Evolutionary conservation across 441 rosid genomes (phyloP), one percentile per base, ranked within the genome.

Genomic region (Erodium trifolium): DNA sequence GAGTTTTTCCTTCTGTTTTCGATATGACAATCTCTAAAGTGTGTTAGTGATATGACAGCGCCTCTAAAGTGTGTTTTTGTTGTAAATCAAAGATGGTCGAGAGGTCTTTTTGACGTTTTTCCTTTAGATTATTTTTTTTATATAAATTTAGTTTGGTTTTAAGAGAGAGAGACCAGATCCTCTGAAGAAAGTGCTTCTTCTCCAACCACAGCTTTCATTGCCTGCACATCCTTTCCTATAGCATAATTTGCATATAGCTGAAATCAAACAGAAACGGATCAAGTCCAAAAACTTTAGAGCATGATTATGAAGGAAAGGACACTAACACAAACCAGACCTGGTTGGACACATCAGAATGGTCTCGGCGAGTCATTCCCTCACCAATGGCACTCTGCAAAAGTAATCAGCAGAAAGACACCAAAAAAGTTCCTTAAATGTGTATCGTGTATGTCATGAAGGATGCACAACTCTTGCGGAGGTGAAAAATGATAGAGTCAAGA

Each of bases 161-260:
- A 5, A 60, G 45, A 67, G 76, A 41, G 73, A 73, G 63, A 73
- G 73, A 90, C 99, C 98, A 92, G 81, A 72, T 95, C 99, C 77
- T 95, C 99, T 2, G 99, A 92, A 71, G 99, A 93, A 74, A 95
- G 97, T 13, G 99, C 96, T 86, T 91, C 99, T 79, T 91, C 97
- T 89, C 99, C 99, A 29, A 93, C 99, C 79, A 93, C 96, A 68
- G 97, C 99, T 82, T 93, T 89, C 99, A 93, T 93, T 34, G 97
- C 99, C 82, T 93, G 96, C 12, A 93, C 97, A 77, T 93, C 99
- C 78, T 95, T 95, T 51, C 99, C 99, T 57, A 92, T 95, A 11
- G 99, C 97, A 73, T 93, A 89, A 78, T 93, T 93, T 65, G 99
- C 96, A 76, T 91, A 93, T 64, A 95, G 82, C 98, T 95, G 89